Evolutionary conservation across 148 eudicot species (phyloP), one percentile per base, ranked within the genome.

Genomic region (Arctostaphylos glauca): DNA sequence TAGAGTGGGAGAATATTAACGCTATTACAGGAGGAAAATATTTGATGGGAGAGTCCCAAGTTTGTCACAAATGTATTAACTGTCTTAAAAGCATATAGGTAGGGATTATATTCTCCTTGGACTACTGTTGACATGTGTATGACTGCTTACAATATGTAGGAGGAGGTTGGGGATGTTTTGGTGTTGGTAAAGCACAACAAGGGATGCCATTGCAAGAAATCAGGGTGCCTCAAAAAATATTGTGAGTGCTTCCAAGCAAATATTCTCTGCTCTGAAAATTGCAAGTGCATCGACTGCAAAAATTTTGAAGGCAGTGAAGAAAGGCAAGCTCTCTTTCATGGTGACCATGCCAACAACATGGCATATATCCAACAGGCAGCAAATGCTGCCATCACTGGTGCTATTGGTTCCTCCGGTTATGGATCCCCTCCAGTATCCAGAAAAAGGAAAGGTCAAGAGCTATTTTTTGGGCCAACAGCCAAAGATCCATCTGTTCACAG

Each of bases 241-340:
- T 95, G 98, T 58, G 98, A 95, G 85, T 95, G 98, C 88, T 95
- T 95, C 81, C 98, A 95, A 85, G 98, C 98, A 60, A 95, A 93
- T 79, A 92, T 95, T 87, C 88, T 95, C 31, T 95, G 98, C 90
- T 95, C 98, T 80, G 98, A 95, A 46, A 93, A 92, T 67, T 95
- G 98, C 84, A 95, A 90, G 88, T 95, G 98, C 88, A 85, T 93
- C 76, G 98, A 95, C 89, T 95, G 98, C 90, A 95, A 95, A 84
- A 95, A 95, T 82, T 93, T 88, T 79, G 98, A 95, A 84, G 97
- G 97, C 83, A 95, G 98, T 89, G 97, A 95, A 91, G 98, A 95
- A 83, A 86, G 97, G 60, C 97, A 90, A 79, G 97, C 98, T 84
- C 91, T 95, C 44, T 93, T 90, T 82, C 98, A 93, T 89, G 98